Percentiles rank a stretch among this genome's conserved stretches.
Conservation (phyloP, 2,329 filamentous ascomycete genomes). For the Coniochaeta sp. region DNA sequence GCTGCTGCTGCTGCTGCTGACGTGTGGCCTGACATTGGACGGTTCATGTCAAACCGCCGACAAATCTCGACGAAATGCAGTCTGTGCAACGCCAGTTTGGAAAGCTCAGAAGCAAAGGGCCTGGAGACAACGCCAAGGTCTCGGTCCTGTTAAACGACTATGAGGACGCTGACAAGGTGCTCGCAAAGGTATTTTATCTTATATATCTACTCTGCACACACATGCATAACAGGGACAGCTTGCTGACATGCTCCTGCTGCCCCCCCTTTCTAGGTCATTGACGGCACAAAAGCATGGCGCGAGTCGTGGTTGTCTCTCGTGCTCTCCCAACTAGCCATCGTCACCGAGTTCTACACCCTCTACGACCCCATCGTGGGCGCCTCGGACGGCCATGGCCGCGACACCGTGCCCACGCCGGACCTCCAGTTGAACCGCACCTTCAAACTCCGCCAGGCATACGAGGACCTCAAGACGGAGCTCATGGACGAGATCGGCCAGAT, state of each 20-base stretch:
- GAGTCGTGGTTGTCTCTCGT: slow-evolving; percentile 72
- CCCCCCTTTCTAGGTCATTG: slow-evolving; percentile 53
- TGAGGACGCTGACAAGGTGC: slow-evolving; percentile 68
- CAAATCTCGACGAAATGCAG: slow-evolving; percentile 45
- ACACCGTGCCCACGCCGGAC: slow-evolving; percentile 53
- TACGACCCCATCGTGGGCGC: slow-evolving; percentile 72
- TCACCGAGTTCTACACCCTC: slow-evolving; percentile 62
- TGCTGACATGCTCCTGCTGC: background rate
- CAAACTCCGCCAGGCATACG: slow-evolving; percentile 59
- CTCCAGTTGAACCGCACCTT: slow-evolving; percentile 57
- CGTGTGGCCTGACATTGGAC: no score
- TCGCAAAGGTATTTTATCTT: slow-evolving; percentile 53
- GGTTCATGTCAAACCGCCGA: no score
- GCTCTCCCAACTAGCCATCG: slow-evolving; percentile 58
- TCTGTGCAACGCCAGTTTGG: slow-evolving; percentile 70
- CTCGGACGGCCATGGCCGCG: slow-evolving; percentile 46
- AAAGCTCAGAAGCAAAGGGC: slow-evolving; percentile 58
- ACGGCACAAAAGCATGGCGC: slow-evolving; percentile 68
- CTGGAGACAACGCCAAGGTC: slow-evolving; percentile 71
- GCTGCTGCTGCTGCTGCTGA: no score
- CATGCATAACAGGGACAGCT: no score
- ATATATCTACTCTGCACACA: no score
- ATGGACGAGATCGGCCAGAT: slow-evolving; percentile 64
- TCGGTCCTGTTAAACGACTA: slow-evolving; percentile 71
- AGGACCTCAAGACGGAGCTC: slow-evolving; percentile 65